phyloP scores from a whole-genome alignment of 2,329 filamentous ascomycete genomes.

The Ceratocystis albifundus region DNA sequence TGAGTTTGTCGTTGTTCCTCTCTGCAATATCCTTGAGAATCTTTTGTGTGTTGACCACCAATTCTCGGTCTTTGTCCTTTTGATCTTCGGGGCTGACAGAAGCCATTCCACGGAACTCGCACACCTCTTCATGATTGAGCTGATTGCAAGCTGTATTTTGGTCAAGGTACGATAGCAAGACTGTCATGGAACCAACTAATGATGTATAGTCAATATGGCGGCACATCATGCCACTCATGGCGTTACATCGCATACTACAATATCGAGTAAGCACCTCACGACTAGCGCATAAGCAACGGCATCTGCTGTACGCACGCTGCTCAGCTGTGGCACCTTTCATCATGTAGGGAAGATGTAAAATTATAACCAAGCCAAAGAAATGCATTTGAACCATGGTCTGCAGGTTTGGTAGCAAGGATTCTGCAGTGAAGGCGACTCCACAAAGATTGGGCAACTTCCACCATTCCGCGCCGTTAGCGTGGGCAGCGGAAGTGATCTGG shows the following conservation, averaged over 20 bases:
- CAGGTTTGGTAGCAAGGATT: constrained; percentile 38
- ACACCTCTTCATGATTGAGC: constrained; percentile 9
- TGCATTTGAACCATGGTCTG: constrained; percentile 38
- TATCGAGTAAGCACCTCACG: constrained; percentile 42
- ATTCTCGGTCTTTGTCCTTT: constrained; percentile 31
- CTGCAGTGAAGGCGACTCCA: constrained; percentile 32
- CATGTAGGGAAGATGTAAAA: constrained; percentile 46
- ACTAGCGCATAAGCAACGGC: constrained; percentile 38
- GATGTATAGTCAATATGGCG: constrained; percentile 43
- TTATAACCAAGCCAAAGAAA: constrained; percentile 40
- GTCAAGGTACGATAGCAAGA: constrained; percentile 41
- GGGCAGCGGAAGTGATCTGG: constrained; percentile 37
- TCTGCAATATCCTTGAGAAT: constrained; percentile 33
- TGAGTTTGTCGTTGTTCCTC: constrained; percentile 34
- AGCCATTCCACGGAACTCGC: constrained; percentile 9
- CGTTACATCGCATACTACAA: constrained; percentile 36
- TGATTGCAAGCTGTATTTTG: constrained; percentile 23
- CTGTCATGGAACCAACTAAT: constrained; percentile 40
- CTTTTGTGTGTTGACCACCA: constrained; percentile 32
- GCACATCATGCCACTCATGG: constrained; percentile 33
- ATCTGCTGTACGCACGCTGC: constrained; percentile 39
- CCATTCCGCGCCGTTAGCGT: constrained; percentile 37
- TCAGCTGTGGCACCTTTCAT: constrained; percentile 33
- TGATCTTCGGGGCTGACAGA: constrained; percentile 25
- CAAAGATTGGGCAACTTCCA: constrained; percentile 34